These are phyloP conservation scores for Rutidosis leptorrhynchoides DNA, from an alignment of 129 eudicot species.

Conservation along the genomic window DNA sequence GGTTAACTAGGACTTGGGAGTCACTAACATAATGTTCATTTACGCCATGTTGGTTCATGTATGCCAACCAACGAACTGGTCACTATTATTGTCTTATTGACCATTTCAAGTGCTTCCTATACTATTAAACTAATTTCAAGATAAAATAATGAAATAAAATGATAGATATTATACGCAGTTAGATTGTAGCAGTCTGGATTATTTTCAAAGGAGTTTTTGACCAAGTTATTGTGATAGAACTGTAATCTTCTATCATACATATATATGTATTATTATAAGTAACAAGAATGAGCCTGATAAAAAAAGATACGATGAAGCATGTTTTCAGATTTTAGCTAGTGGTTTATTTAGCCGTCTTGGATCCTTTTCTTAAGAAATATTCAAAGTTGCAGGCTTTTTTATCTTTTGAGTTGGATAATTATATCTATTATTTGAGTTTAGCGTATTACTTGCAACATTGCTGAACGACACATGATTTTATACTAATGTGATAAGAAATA, in stretches of 20 bases:
- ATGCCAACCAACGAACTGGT: slow-evolving; percentile 9
- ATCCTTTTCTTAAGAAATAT: slow-evolving; percentile 4
- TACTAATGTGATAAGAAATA: too few species aligned
- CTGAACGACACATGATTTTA: too few species aligned
- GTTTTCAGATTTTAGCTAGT: slow-evolving; percentile 8
- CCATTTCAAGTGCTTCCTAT: slow-evolving; percentile 7
- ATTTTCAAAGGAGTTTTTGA: not conserved
- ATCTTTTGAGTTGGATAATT: not conserved
- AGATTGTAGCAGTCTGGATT: not conserved
- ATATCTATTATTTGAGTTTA: slow-evolving; percentile 30
- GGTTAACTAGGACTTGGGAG: slow-evolving; percentile 14
- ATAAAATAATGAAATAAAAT: not conserved
- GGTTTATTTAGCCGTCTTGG: not conserved
- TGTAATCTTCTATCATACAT: not conserved
- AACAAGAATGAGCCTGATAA: not conserved
- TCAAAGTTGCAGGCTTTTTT: slow-evolving; percentile 10
- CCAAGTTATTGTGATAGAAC: slow-evolving; percentile 2
- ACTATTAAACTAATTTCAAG: not conserved
- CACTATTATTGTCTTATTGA: slow-evolving; percentile 5
- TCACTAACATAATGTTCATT: slow-evolving; percentile 25
- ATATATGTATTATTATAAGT: not conserved
- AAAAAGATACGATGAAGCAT: slow-evolving; percentile 1
- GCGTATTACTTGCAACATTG: too few species aligned
- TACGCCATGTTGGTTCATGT: not conserved
- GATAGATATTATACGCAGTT: too few species aligned